phyloP scores from a whole-genome alignment of 2,329 filamentous ascomycete genomes.

The Stemphylium beticola region DNA sequence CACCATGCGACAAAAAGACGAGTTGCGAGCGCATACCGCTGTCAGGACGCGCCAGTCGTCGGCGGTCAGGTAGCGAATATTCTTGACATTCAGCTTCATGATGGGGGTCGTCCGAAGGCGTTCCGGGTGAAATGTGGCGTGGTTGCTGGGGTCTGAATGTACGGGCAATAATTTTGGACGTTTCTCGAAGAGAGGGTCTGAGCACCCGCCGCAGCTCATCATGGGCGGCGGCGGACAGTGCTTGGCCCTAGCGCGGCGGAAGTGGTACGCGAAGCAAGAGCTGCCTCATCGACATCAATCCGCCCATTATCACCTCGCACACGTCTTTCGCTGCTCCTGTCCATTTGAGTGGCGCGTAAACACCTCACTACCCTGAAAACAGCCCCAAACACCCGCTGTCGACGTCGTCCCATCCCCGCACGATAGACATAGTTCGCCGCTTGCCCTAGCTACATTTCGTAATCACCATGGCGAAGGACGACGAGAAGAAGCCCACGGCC shows the following conservation, averaged over 20 bases:
- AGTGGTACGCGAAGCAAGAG: conserved; percentile 29
- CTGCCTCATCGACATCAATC: conserved; percentile 40
- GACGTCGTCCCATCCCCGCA: conserved; percentile 19
- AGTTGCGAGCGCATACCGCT: conserved; percentile 65
- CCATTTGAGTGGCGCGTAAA: conserved; percentile 11
- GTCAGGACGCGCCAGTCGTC: conserved; percentile 97
- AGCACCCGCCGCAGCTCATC: conserved; percentile 20
- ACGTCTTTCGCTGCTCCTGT: conserved; percentile 16
- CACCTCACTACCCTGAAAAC: not conserved
- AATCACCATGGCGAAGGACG: conserved; percentile 85
- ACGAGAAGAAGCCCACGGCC: conserved; percentile 80
- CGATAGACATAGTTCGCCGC: conserved; percentile 40
- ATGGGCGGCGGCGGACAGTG: conserved; percentile 23
- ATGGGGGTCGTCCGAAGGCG: conserved; percentile 15
- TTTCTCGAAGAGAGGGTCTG: conserved; percentile 28
- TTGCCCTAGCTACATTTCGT: conserved; percentile 41
- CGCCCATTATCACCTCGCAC: conserved; percentile 27
- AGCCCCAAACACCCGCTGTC: conserved; percentile 10
- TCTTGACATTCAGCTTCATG: conserved; percentile 96
- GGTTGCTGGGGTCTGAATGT: conserved; percentile 11
- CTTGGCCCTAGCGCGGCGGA: conserved; percentile 32
- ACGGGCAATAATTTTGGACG: conserved; percentile 32
- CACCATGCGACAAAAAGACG: conserved; percentile 27
- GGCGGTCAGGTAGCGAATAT: conserved; percentile 85
- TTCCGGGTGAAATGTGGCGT: conserved; percentile 2